Conservation (phyloP, 2,329 filamentous ascomycete species). For the Sarocladium brachiariae region DNA sequence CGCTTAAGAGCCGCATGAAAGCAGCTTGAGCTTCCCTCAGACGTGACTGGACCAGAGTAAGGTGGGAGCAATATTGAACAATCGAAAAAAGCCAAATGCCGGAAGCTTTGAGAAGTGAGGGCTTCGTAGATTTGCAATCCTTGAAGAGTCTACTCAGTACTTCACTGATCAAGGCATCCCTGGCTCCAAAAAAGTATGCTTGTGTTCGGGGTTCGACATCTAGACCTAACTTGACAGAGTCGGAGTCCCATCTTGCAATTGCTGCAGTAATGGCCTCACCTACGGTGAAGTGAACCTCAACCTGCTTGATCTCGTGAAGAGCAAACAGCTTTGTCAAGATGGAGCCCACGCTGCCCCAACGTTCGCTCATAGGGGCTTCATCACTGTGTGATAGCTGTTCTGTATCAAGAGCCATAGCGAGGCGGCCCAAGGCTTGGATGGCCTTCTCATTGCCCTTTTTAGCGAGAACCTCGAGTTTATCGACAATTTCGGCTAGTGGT, state of each 20-base stretch:
- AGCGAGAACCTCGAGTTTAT: conserved; percentile 59
- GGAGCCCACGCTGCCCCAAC: not conserved
- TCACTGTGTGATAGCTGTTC: conserved; percentile 12
- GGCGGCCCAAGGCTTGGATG: conserved; percentile 70
- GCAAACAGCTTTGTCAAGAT: conserved; percentile 47
- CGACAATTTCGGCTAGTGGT: conserved; percentile 41
- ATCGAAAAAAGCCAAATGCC: conserved; percentile 93
- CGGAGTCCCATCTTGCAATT: conserved; percentile 75
- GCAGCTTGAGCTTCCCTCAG: conserved; percentile 75
- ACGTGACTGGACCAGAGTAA: conserved; percentile 64
- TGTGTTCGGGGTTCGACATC: conserved; percentile 55
- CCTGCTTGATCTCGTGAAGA: conserved; percentile 76
- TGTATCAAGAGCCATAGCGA: conserved; percentile 48
- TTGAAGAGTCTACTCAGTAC: conserved; percentile 67
- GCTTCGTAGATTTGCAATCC: conserved; percentile 79
- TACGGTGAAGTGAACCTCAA: conserved; percentile 83
- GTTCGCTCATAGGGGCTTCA: not conserved
- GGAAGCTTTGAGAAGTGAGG: conserved; percentile 81
- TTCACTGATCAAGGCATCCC: conserved; percentile 36
- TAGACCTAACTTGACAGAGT: conserved; percentile 65
- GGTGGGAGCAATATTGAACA: conserved; percentile 80
- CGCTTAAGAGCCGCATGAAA: conserved; percentile 81
- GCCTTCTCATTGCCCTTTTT: conserved; percentile 78
- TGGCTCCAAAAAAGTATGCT: conserved; percentile 30
- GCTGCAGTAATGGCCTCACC: conserved; percentile 81